Evolutionary conservation across 164 flowering plant species (phyloP), one percentile per base, ranked within the genome.

Genomic region (Berberis thunbergii): DNA sequence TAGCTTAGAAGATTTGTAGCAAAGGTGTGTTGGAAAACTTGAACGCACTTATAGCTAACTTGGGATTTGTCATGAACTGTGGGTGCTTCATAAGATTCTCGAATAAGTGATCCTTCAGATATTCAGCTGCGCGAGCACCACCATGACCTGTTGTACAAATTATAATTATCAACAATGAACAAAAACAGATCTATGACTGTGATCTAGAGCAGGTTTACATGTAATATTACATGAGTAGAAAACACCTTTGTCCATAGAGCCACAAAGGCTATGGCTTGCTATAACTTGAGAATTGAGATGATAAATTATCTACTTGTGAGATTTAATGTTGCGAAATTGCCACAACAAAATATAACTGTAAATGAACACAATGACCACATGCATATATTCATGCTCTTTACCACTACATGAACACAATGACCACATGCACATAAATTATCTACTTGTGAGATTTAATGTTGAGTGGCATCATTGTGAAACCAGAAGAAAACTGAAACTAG

Each of bases 71-170:
- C 67, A 85, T 63, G 69, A 94, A 94, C 62, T 80, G 74, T 66
- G 96, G 96, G 75, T 94, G 99, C 83, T 84, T 89, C 84, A 86
- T 64, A 50, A 94, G 86, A 78, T 91, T 91, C 68, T 87, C 88
- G 77, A 94, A 94, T 6, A 94, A 86, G 73, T 86, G 83, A 48
- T 85, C 83, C 82, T 87, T 91, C 75, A 94, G 73, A 79, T 72
- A 94, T 74, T 91, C 96, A 43, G 97, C 93, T 64, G 97, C 97
- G 56, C 91, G 96, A n/a, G 96, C 84, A 75, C 99, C 99, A 67
- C 99, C 99, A 78, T 94, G 99, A 68, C 99, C 99, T 91, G 80
- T 39, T 60, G 61, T 7, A 60, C 69, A 7, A 46, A 52, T 49
- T 43, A 61, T 58, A 45, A 26, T 26, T 26, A 26, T 26, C 26